A percentile compares a stretch with the other conserved stretches of the same genome.
phyloP scores from a whole-genome alignment of 1,139 yeast species.

The Debaryomyces subglobosus region DNA sequence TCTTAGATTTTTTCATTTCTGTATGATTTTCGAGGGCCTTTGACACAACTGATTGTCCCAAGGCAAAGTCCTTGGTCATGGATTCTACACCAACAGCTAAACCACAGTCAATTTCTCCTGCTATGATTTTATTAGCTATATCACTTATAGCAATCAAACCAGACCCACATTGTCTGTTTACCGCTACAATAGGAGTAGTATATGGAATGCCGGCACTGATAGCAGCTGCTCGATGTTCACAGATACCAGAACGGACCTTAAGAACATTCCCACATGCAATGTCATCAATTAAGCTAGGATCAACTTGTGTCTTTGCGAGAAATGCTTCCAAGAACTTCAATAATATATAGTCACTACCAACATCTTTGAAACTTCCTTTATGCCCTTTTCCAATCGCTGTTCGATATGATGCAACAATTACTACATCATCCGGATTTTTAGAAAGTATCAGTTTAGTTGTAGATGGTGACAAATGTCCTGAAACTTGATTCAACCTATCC shows the following conservation, averaged over 20 bases:
- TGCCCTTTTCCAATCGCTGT: constrained; percentile 88
- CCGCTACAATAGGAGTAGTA: constrained; percentile 73
- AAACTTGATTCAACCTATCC: constrained; percentile 65
- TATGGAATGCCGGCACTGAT: constrained; percentile 53
- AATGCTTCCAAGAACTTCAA: constrained; percentile 64
- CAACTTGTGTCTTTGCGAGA: constrained; percentile 59
- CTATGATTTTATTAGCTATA: constrained; percentile 82
- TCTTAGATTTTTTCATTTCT: constrained; percentile 35
- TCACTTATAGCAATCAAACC: constrained; percentile 89
- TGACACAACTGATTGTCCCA: constrained; percentile 66
- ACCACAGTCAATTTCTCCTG: constrained; percentile 90
- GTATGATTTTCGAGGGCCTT: constrained; percentile 35
- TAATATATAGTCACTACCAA: constrained; percentile 73
- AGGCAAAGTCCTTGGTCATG: constrained; percentile 84
- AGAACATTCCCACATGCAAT: constrained; percentile 87
- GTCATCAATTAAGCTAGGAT: constrained; percentile 72
- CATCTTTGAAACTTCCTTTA: constrained; percentile 77
- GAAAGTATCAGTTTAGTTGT: constrained; percentile 46
- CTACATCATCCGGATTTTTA: constrained; percentile 83
- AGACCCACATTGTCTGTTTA: constrained; percentile 93
- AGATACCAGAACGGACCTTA: constrained; percentile 89
- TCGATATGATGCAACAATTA: constrained; percentile 84
- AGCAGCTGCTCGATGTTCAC: constrained; percentile 82
- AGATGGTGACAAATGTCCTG: constrained; percentile 55
- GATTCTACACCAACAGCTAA: constrained; percentile 92